Conservation (phyloP, 192 early-diverging fungal genomes). For the Lobulomyces angularis region DNA sequence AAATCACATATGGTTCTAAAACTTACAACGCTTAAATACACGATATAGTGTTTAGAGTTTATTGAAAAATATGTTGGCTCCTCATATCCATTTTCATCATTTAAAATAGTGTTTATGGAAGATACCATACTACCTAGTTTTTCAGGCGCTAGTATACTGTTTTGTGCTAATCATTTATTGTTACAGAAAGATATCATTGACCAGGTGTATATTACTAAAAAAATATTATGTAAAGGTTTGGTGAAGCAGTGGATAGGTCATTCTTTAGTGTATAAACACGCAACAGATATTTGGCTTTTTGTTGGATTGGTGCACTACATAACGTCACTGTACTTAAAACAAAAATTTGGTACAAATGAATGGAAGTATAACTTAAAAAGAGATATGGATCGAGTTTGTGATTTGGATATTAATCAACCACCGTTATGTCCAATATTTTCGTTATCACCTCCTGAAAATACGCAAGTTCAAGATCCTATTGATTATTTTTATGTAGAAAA, state of each 20-base stretch:
- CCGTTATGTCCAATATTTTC: slow-evolving; percentile 58
- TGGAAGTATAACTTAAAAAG: slow-evolving; percentile 68
- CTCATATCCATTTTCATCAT: slow-evolving; percentile 73
- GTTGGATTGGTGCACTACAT: slow-evolving; percentile 69
- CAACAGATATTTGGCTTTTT: slow-evolving; percentile 85
- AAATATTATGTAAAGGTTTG: slow-evolving; percentile 51
- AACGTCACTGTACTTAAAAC: slow-evolving; percentile 58
- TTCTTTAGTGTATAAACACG: slow-evolving; percentile 18
- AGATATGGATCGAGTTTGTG: slow-evolving; percentile 72
- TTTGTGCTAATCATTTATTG: slow-evolving; percentile 39
- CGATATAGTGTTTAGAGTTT: slow-evolving; percentile 43
- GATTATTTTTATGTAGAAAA: slow-evolving; percentile 23
- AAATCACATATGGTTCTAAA: slow-evolving; percentile 4
- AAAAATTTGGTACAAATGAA: slow-evolving; percentile 80
- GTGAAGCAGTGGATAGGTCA: slow-evolving; percentile 94
- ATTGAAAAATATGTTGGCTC: slow-evolving; percentile 71
- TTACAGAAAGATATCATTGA: slow-evolving; percentile 69
- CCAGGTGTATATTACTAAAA: slow-evolving; percentile 72
- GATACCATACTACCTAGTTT: slow-evolving; percentile 52
- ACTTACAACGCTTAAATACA: not conserved
- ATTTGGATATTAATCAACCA: slow-evolving; percentile 74
- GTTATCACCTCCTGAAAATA: slow-evolving; percentile 1
- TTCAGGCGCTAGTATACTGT: slow-evolving; percentile 64
- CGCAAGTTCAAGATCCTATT: slow-evolving; percentile 6
- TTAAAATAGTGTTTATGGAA: slow-evolving; percentile 78